Conservation (phyloP, 2,329 filamentous ascomycete species). For the Hysterium pulicare region DNA sequence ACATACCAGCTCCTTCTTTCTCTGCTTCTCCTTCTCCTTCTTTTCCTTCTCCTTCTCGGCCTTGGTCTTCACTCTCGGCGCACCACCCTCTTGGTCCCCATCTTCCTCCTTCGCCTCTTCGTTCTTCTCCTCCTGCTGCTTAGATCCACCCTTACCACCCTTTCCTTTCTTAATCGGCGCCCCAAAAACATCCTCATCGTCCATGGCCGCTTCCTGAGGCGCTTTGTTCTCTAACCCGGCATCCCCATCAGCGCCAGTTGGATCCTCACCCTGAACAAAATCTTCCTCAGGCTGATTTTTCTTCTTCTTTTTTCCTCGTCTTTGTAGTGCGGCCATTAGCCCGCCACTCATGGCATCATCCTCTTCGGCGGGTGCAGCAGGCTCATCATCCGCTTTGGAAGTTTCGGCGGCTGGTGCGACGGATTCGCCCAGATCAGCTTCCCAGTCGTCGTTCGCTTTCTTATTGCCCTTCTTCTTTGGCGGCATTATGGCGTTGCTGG, state of each 20-base stretch:
- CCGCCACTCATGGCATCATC: constrained; percentile 49
- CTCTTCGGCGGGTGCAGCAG: constrained; percentile 38
- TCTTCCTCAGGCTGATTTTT: constrained; percentile 76
- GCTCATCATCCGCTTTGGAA: constrained; percentile 44
- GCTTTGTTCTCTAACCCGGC: constrained; percentile 61
- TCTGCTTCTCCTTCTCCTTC: constrained; percentile 97
- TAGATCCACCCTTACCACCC: constrained; percentile 39
- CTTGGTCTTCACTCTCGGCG: constrained; percentile 75
- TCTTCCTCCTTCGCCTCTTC: constrained; percentile 37
- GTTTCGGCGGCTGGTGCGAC: constrained; percentile 59
- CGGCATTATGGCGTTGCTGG: constrained; percentile 60
- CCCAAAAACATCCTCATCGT: constrained; percentile 77
- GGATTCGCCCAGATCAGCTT: constrained; percentile 82
- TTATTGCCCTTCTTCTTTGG: constrained; percentile 95
- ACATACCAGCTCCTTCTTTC: constrained; percentile 93
- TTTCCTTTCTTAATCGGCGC: constrained; percentile 70
- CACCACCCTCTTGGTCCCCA: constrained; percentile 31
- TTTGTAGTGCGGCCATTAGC: constrained; percentile 49
- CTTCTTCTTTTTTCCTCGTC: constrained; percentile 71
- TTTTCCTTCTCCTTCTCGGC: constrained; percentile 97
- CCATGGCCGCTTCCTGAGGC: constrained; percentile 69
- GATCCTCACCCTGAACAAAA: constrained; percentile 65
- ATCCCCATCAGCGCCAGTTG: constrained; percentile 41
- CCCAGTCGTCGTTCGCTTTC: constrained; percentile 88
- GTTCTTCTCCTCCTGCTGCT: constrained; percentile 36